phyloP scores from a whole-genome alignment of 169 alveolate species.

The Plasmodium yoelii region DNA sequence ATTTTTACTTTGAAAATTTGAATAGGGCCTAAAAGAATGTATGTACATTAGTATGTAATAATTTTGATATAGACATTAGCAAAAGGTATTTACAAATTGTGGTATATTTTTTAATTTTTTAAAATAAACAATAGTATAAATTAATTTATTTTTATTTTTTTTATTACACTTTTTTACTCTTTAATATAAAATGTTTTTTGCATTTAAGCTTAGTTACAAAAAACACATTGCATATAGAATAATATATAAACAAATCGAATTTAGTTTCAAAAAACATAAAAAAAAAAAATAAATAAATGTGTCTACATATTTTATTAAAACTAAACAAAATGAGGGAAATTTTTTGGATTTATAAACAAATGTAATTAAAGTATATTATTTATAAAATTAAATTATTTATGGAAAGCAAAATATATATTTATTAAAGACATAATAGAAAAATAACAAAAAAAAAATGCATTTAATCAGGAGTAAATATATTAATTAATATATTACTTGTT shows the following conservation, averaged over 20 bases:
- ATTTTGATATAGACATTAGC: too few species aligned
- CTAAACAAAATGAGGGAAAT: background rate
- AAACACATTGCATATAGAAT: conserved; percentile 9
- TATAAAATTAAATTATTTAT: conserved; percentile 1
- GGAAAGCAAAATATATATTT: background rate
- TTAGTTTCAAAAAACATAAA: background rate
- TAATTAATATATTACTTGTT: too few species aligned
- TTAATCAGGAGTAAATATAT: too few species aligned
- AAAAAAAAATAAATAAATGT: too few species aligned
- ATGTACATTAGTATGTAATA: too few species aligned
- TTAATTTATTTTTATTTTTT: too few species aligned
- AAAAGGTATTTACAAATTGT: too few species aligned
- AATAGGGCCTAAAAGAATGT: too few species aligned
- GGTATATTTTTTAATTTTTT: too few species aligned
- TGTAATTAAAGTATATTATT: background rate
- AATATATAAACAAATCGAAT: background rate
- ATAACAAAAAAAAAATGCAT: background rate
- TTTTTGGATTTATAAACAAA: conserved; percentile 16
- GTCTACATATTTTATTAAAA: too few species aligned
- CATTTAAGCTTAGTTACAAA: conserved; percentile 6
- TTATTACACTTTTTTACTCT: background rate
- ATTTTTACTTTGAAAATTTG: too few species aligned
- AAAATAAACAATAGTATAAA: too few species aligned
- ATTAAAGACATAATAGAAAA: background rate
- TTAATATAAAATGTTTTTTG: background rate